Conservation (phyloP, 1,139 yeast species). For the Blastobotrys illinoisensis region DNA sequence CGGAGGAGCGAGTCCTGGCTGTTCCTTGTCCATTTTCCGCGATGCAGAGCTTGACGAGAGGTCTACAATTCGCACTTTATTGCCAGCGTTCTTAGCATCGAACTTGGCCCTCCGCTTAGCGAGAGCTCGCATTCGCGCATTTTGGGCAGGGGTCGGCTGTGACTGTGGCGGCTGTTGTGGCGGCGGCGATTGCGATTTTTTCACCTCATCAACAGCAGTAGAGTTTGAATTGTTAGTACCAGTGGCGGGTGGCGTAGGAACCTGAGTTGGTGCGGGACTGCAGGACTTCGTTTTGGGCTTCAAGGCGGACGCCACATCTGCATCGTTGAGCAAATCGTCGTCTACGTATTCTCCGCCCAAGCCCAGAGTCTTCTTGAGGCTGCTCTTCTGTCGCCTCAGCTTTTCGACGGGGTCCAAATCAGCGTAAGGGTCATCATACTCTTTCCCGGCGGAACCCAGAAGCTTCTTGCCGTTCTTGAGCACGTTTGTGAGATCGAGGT, state of each 20-base stretch:
- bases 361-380: conserved; percentile 39
- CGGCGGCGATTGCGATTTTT: not conserved
- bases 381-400: conserved; percentile 36
- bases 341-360: conserved; percentile 40
- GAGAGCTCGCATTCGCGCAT: conserved; percentile 88
- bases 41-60: conserved; percentile 75
- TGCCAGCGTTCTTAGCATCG: conserved; percentile 58
- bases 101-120: conserved; percentile 88
- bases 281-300: conserved; percentile 10
- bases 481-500: conserved; percentile 60
- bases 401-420: conserved; percentile 38
- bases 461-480: conserved; percentile 65
- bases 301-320: conserved; percentile 24
- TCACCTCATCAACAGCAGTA: not conserved
- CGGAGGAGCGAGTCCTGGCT: not conserved
- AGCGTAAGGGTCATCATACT: conserved; percentile 36
- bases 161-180: conserved; percentile 4
- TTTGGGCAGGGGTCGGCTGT: conserved; percentile 28
- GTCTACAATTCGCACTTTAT: conserved; percentile 59
- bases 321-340: conserved; percentile 34
- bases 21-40: conserved; percentile 38
- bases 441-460: conserved; percentile 62
- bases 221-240: conserved; percentile 15
- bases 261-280: conserved; percentile 12
- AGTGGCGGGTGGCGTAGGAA: conserved; percentile 18